These are phyloP conservation scores for Ceratocystis cubensis DNA, from an alignment of 2,329 filamentous ascomycete genomes.

Conservation along the genomic window DNA sequence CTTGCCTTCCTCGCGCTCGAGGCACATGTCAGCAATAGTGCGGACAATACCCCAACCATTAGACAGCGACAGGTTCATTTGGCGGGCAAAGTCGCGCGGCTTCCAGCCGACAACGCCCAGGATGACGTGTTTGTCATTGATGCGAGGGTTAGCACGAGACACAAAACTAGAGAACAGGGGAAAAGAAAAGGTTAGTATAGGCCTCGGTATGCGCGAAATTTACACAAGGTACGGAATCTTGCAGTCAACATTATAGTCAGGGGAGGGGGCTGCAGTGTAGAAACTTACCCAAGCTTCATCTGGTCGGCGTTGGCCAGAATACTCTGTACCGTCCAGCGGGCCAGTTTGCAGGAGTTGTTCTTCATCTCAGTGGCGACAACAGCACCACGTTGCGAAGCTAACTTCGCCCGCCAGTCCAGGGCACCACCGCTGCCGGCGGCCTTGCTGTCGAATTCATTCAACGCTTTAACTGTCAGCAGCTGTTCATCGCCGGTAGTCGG, in stretches of 20 bases:
- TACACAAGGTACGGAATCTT: neutral
- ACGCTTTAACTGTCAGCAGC: slow-evolving; percentile 79
- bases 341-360: slow-evolving; percentile 99
- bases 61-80: slow-evolving; percentile 95
- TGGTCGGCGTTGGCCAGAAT: slow-evolving; percentile 94
- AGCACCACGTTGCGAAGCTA: slow-evolving; percentile 86
- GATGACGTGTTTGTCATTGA: slow-evolving; percentile 85
- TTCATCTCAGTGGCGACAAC: slow-evolving; percentile 99
- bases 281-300: slow-evolving; percentile 86
- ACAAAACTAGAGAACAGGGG: slow-evolving; percentile 56
- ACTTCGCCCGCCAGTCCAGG: slow-evolving; percentile 92
- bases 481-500: slow-evolving; percentile 84
- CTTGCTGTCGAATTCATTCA: slow-evolving; percentile 99
- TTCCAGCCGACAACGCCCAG: slow-evolving; percentile 96
- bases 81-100: slow-evolving; percentile 85
- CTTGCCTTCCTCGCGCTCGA: slow-evolving; percentile 63
- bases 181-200: slow-evolving; percentile 24
- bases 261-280: no score
- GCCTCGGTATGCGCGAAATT: neutral
- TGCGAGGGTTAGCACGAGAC: slow-evolving; percentile 83
- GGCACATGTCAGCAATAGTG: slow-evolving; percentile 90
- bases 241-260: neutral
- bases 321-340: slow-evolving; percentile 91
- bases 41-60: slow-evolving; percentile 99
- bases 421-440: slow-evolving; percentile 89